Evolutionary conservation across 345 rosid species (phyloP), one percentile per base, ranked within the genome.

Genomic region (Linum lewisii): DNA sequence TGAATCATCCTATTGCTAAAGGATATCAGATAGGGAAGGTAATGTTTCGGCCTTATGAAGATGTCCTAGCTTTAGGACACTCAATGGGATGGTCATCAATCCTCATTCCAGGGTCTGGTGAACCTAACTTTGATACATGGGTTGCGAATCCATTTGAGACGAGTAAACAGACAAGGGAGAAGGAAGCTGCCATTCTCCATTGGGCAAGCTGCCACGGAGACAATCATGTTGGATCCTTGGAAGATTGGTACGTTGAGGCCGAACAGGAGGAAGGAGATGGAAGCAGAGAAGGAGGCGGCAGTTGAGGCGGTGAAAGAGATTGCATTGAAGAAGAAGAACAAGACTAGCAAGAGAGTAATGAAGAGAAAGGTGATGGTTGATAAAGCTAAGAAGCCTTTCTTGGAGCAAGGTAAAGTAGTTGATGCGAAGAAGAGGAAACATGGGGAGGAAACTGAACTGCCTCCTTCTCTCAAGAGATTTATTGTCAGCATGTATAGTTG

Each of bases 171-270:
- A 63, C 93, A 60, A 65, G 89, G 21, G 97, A 88, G 82, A 92
- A 89, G 79, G 97, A 92, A 78, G 75, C 88, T n/a, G n/a, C 5
- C 84, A 65, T 24, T 58, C 76, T 58, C 93, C 86, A 68, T 93
- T 88, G 4, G 98, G 86, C 81, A 92, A 92, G 80, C 98, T 92
- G 42, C 95, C 86, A 11, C 93, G 89, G 99, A 88, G 77, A 86
- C 99, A 21, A 82, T 92, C 59, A 83, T 85, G 94, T 77, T 84
- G 23, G 84, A 92, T 63, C 97, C 99, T 22, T 73, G 97, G 11
- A 88, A 81, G 84, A 85, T 89, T 47, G 99, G 95, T 21, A 79
- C 88, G 0, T 72, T 86, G 75, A 78, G 69, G 73, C 74, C 81
- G 0, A 34, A 63, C 0, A 74, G 58, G 71, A 86, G 70, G 74